A percentile compares a stretch with the other conserved stretches of the same genome.
Conservation (phyloP, 176 grass and related monocot species). For the Oryza glumipatula region DNA sequence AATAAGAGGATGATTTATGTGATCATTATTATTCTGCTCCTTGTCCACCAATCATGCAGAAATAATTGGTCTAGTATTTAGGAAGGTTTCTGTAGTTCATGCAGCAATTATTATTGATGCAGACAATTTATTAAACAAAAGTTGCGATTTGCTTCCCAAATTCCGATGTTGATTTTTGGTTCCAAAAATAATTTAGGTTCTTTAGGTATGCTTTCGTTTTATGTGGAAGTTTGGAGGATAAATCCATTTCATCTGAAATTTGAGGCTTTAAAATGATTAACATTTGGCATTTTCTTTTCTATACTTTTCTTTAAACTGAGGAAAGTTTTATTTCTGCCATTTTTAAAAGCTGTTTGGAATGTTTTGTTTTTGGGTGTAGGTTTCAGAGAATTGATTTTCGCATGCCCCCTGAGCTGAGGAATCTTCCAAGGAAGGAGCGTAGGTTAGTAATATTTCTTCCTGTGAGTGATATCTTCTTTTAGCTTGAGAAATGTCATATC, state of each 20-base stretch:
- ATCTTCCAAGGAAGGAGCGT: conserved; percentile 42
- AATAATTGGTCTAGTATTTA: not conserved
- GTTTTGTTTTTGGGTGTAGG: conserved; percentile 51
- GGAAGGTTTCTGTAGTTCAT: not conserved
- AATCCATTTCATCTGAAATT: not conserved
- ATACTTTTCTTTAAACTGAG: conserved; percentile 1
- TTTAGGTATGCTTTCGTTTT: not conserved
- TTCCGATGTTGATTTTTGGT: not conserved
- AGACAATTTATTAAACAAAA: not conserved
- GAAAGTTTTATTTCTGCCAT: not conserved
- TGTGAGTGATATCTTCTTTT: conserved; percentile 13
- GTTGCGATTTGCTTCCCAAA: not conserved
- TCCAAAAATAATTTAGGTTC: not conserved
- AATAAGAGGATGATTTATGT: not conserved
- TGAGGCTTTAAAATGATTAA: conserved; percentile 18
- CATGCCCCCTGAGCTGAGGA: conserved; percentile 78
- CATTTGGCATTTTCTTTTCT: not conserved
- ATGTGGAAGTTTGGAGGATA: not conserved
- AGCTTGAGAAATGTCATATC: not conserved
- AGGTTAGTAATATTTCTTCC: conserved; percentile 58
- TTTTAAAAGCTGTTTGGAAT: conserved; percentile 28
- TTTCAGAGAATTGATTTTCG: conserved; percentile 93
- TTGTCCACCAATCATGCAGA: not conserved
- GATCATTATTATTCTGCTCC: not conserved
- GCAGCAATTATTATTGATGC: not conserved